These are phyloP conservation scores for Uronychia setigera DNA, from an alignment of 73 alveolate genomes.

Conservation along the genomic window DNA sequence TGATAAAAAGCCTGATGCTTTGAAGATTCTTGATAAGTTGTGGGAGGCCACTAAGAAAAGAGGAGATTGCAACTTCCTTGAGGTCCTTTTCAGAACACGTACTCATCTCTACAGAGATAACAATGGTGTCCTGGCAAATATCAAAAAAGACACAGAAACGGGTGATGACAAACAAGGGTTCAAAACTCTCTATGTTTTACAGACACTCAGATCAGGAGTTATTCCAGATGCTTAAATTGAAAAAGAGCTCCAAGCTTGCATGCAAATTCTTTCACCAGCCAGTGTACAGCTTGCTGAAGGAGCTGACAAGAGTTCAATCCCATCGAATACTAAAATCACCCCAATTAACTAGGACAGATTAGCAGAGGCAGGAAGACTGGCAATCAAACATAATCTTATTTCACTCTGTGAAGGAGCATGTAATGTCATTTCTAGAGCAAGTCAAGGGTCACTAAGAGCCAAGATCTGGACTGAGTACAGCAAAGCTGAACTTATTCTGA, in stretches of 20 bases:
- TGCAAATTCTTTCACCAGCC: conserved; percentile 93
- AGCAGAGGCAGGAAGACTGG: conserved; percentile 93
- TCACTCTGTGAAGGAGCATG: conserved; percentile 79
- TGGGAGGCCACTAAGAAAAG: conserved; percentile 96
- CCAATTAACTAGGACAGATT: conserved; percentile 78
- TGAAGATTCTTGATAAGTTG: conserved; percentile 93
- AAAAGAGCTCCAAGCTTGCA: conserved; percentile 93
- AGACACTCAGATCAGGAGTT: conserved; percentile 94
- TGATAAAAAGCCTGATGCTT: conserved; percentile 97
- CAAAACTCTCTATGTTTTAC: conserved; percentile 84
- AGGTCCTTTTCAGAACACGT: conserved; percentile 92
- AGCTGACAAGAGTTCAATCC: conserved; percentile 40
- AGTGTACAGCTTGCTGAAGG: conserved; percentile 60
- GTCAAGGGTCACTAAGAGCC: conserved; percentile 79
- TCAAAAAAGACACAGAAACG: conserved; percentile 96
- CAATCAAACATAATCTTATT: conserved; percentile 79
- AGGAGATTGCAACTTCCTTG: conserved; percentile 96
- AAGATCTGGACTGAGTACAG: conserved; percentile 83
- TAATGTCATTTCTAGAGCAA: conserved; percentile 66
- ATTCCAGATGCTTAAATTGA: conserved; percentile 97
- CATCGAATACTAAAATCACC: conserved; percentile 67
- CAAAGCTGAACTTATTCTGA: conserved; percentile 83
- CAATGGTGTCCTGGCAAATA: conserved; percentile 91
- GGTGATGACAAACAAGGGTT: conserved; percentile 88
- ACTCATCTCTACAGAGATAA: conserved; percentile 97